phyloP scores from a whole-genome alignment of 1,284 basidiomycete genomes.

The Microbotryum saponariae region DNA sequence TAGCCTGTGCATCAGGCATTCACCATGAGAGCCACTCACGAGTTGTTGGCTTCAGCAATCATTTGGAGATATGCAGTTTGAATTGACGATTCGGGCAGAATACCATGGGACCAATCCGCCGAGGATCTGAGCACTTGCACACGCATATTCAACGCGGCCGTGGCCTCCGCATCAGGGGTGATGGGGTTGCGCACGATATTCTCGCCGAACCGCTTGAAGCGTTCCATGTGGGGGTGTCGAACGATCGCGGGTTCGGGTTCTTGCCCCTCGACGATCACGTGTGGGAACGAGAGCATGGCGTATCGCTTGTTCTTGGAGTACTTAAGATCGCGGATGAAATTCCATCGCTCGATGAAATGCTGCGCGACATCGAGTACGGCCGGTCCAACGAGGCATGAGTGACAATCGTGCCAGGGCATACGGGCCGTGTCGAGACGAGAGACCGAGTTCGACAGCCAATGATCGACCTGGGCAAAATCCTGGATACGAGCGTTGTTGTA shows the following conservation, averaged over 20 bases:
- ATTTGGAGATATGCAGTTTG: constrained; percentile 54
- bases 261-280: constrained; percentile 48
- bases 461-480: constrained; percentile 73
- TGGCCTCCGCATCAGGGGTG: constrained; percentile 53
- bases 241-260: constrained; percentile 15
- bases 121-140: constrained; percentile 50
- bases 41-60: constrained; percentile 75
- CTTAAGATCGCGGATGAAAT: constrained; percentile 41
- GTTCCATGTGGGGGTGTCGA: constrained; percentile 22
- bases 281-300: constrained; percentile 76
- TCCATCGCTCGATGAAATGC: constrained; percentile 73
- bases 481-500: constrained; percentile 36
- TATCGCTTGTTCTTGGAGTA: constrained; percentile 48
- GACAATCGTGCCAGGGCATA: constrained; percentile 84
- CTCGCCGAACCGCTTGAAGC: constrained; percentile 11
- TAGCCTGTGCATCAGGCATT: no score
- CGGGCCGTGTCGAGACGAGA: constrained; percentile 34
- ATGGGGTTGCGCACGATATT: background rate
- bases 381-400: constrained; percentile 64
- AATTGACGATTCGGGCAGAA: constrained; percentile 36
- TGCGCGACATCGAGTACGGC: constrained; percentile 68
- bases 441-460: constrained; percentile 52
- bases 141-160: constrained; percentile 62
- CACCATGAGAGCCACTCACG: no score
- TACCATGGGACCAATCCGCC: constrained; percentile 23